phyloP scores from a whole-genome alignment of 2,329 filamentous ascomycete genomes.

The Coniella lustricola region DNA sequence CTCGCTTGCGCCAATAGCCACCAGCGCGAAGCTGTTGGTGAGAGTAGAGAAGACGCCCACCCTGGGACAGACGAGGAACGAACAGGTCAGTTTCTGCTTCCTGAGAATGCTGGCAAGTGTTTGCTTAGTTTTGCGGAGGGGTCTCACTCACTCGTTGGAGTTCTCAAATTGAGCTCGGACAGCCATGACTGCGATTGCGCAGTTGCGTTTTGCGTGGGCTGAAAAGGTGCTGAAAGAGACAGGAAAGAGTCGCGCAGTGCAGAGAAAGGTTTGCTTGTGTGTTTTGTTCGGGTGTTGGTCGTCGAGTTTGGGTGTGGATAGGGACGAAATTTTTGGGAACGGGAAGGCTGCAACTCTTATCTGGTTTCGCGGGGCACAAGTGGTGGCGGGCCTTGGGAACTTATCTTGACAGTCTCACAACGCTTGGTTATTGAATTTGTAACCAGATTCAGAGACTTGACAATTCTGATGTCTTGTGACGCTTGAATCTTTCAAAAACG shows the following conservation, averaged over 20 bases:
- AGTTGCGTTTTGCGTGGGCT: neutral
- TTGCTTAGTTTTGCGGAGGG: neutral
- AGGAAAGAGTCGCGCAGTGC: neutral
- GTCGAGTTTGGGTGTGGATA: constrained; percentile 5
- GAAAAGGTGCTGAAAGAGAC: neutral
- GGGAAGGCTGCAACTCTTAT: constrained; percentile 14
- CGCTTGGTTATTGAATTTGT: neutral
- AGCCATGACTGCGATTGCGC: constrained; percentile 45
- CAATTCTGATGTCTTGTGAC: neutral
- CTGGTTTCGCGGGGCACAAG: constrained; percentile 15
- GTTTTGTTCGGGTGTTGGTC: constrained; percentile 9
- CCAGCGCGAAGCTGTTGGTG: constrained; percentile 94
- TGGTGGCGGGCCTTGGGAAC: neutral
- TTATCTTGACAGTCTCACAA: neutral
- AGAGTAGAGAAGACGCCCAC: constrained; percentile 95
- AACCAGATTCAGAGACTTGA: neutral
- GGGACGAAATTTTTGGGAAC: constrained; percentile 13
- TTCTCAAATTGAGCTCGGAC: constrained; percentile 77
- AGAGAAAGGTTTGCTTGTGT: neutral
- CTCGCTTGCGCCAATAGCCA: constrained; percentile 90
- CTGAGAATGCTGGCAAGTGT: constrained; percentile 12
- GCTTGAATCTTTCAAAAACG: neutral
- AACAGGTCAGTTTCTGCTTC: constrained; percentile 19
- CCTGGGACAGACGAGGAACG: constrained; percentile 39
- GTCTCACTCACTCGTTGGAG: constrained; percentile 71